Percentiles rank a stretch among this genome's conserved stretches.
These are phyloP conservation scores for Asterochloris sp. DNA, from an alignment of 139 green algal species.

Conservation along the genomic window DNA sequence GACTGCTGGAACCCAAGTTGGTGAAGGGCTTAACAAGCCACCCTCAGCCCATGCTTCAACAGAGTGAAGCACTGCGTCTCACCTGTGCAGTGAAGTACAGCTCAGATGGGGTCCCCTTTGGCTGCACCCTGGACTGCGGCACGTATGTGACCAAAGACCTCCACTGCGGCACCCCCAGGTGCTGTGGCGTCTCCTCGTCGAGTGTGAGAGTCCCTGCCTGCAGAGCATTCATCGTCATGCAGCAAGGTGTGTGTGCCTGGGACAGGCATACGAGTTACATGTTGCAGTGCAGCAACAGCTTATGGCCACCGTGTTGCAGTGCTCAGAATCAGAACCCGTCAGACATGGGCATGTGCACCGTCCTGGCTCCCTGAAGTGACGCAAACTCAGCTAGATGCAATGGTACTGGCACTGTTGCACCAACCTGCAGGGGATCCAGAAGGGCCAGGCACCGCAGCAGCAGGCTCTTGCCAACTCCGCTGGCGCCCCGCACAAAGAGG, in stretches of 20 bases:
- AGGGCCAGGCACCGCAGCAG: slow-evolving; percentile 64
- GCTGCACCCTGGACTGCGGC: slow-evolving; percentile 55
- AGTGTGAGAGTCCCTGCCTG: slow-evolving; percentile 49
- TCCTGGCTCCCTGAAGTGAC: background rate
- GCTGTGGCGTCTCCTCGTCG: slow-evolving; percentile 31
- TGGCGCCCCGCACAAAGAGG: slow-evolving; percentile 66
- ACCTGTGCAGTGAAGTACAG: slow-evolving; percentile 67
- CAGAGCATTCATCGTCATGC: background rate
- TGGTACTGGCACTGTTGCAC: no score
- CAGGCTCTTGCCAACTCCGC: slow-evolving; percentile 77
- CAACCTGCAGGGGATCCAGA: slow-evolving; percentile 54
- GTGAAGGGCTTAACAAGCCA: background rate
- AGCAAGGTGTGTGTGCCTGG: no score
- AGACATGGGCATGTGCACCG: background rate
- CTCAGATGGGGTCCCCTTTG: slow-evolving; percentile 69
- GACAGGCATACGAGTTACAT: no score
- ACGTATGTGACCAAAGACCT: slow-evolving; percentile 64
- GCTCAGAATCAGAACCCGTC: background rate
- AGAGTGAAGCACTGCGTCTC: slow-evolving; percentile 12
- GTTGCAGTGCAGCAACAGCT: background rate
- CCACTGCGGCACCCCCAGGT: slow-evolving; percentile 46
- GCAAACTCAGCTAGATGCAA: no score
- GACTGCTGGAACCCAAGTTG: no score
- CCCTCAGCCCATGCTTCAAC: background rate
- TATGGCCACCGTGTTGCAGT: background rate